Conservation (phyloP, 2,329 filamentous ascomycete species). For the Ophiocordyceps camponoti-floridani region DNA sequence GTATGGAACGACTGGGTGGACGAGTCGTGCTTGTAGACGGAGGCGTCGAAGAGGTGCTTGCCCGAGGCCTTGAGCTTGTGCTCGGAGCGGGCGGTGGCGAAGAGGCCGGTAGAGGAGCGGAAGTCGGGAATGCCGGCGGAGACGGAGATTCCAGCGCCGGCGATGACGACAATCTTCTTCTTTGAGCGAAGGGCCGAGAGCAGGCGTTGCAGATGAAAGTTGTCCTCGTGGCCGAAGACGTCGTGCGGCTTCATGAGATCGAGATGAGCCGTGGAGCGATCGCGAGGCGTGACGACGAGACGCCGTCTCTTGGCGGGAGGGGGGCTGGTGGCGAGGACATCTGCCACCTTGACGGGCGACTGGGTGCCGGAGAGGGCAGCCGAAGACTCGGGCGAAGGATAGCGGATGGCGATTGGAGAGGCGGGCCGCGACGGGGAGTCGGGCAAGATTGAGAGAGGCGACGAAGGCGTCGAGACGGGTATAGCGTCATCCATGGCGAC, state of each 20-base stretch:
- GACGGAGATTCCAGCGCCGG: constrained; percentile 91
- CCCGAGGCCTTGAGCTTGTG: constrained; percentile 81
- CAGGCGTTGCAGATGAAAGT: constrained; percentile 47
- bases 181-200: constrained; percentile 64
- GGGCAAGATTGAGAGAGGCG: constrained; percentile 35
- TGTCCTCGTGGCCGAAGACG: constrained; percentile 25
- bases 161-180: constrained; percentile 93
- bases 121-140: constrained; percentile 96
- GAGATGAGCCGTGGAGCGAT: constrained; percentile 67
- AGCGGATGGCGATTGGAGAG: constrained; percentile 25
- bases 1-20: constrained; percentile 85
- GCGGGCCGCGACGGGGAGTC: constrained; percentile 32
- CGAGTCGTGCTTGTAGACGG: constrained; percentile 82
- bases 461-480: constrained; percentile 7
- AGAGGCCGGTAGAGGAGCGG: constrained; percentile 77
- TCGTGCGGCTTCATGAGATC: constrained; percentile 42
- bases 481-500: neutral
- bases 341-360: constrained; percentile 33
- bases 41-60: constrained; percentile 92
- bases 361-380: constrained; percentile 29
- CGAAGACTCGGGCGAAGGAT: constrained; percentile 33
- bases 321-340: constrained; percentile 31
- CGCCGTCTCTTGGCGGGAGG: constrained; percentile 63
- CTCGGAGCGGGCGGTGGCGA: constrained; percentile 66
- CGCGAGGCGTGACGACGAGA: constrained; percentile 35